These are phyloP conservation scores for Papiliotrema fonsecae DNA, from an alignment of 1,284 basidiomycete genomes.

Conservation along the genomic window DNA sequence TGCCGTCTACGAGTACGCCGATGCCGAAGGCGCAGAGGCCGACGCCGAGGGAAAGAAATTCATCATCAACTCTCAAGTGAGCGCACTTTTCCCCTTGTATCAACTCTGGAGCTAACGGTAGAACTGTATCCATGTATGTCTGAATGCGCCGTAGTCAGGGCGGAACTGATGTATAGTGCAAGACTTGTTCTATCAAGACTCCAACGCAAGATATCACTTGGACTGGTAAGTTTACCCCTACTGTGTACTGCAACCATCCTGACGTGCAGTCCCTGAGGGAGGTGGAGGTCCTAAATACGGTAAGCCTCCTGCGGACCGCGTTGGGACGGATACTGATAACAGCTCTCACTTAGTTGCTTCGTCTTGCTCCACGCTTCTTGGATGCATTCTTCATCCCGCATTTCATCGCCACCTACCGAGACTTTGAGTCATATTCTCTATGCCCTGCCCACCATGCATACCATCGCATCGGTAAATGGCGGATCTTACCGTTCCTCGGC, in stretches of 20 bases:
- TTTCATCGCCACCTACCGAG: no score
- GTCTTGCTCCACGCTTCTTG: not conserved
- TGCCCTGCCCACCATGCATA: no score
- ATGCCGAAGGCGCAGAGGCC: conserved; percentile 54
- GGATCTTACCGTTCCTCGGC: no score
- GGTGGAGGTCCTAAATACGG: conserved; percentile 91
- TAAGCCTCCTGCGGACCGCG: conserved; percentile 46
- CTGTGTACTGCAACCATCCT: no score
- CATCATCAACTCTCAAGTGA: conserved; percentile 90
- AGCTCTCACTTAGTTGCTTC: not conserved
- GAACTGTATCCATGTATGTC: conserved; percentile 49
- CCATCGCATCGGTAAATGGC: no score
- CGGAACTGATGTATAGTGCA: conserved; percentile 60
- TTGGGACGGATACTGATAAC: not conserved
- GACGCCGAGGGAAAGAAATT: conserved; percentile 74
- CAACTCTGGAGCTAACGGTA: not conserved
- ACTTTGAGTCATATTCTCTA: no score
- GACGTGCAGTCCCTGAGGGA: conserved; percentile 90
- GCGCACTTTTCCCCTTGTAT: conserved; percentile 7
- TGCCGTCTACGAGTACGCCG: conserved; percentile 94
- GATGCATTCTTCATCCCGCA: no score
- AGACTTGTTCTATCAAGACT: conserved; percentile 85
- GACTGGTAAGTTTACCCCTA: no score
- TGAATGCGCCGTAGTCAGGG: not conserved
- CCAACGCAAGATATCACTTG: conserved; percentile 91